Evolutionary conservation across 495 filamentous ascomycete genomes (phyloP), one percentile per base, ranked within the genome.

Genomic region (Mycothermus thermophilus): DNA sequence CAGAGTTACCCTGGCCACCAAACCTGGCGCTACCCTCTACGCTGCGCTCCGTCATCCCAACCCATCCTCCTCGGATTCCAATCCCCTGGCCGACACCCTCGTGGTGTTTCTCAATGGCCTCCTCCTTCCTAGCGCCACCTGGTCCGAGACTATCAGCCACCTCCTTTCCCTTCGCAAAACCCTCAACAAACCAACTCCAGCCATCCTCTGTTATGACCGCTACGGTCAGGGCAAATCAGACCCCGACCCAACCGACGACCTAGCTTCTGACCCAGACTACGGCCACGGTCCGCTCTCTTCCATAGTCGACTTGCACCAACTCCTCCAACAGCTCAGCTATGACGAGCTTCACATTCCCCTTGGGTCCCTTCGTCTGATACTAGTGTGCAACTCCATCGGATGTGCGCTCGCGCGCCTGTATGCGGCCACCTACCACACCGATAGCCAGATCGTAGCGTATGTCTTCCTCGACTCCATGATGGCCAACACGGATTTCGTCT

Each of bases 51-150:
- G 21, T 18, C 23, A 29, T n/a, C 41, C 46, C 27, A 21, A 12
- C 3, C 18, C 38, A 15, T 14, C 32, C n/a, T n/a, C n/a, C n/a
- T n/a, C n/a, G 5, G 12, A 21, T n/a, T 14, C 15, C 17, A 45
- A 35, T 17, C 40, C 39, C 26, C 27, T 49, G 21, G 39, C 52
- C 9, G 31, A 43, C 14, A 46, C 46, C n/a, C 61, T 77, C 14
- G 38, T 78, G 29, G 66, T 80, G 34, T 79, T 75, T 43, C 53
- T 79, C 28, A 80, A 79, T 43, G 75, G 75, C 10, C 62, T 79
- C 34, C 55, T 65, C 21, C 56, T 67, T 5, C 67, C 71, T 8
- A 58, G 71, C 37, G 38, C 55, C 0, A 49, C 53, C 19, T 79
- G 75, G 74, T 24, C 44, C 4, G 54, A 58, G 1, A 43, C 63